Base-by-base conservation (phyloP, 2,329 filamentous ascomycete genomes). In the Chaetomium strumarium region DNA sequence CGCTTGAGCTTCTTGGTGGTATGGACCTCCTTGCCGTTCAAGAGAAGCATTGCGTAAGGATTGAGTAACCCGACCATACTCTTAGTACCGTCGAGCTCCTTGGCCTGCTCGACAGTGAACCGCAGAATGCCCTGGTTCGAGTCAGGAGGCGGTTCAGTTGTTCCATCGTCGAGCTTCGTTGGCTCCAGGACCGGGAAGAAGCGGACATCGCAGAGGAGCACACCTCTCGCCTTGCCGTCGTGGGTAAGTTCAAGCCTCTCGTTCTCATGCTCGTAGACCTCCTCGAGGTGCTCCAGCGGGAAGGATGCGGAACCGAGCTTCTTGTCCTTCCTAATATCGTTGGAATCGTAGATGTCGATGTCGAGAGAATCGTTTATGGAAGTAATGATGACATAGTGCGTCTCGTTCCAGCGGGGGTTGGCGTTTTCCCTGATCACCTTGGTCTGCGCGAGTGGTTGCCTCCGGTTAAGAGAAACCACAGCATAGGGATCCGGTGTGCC, bases 261-360 rank as follows among this genome's bases (percentile, higher is more conserved):
- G 62, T 95, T 95, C 66, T 96, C 91, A 58, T 90, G 83, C 46
- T 90, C 86, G 19, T 81, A 72, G 17, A 90, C 73, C 48, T 86
- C 80, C 67, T 96, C 88, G 0, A 99, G 72, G 56, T 85, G 81
- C 60, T 97, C 91, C 31, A 99, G 75, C 7, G 83, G 75, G 67
- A 99, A 99, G 0, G 86, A 90, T 1, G 90, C 90, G 19, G 84
- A 79, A 49, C 92, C 93, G 44, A 99, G 80, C 68, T 96, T 90
- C 73, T 96, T 96, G 72, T 96, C 91, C 72, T 97, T 99, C 60
- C 93, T 85, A 69, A 88, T 88, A 53, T 96, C 93, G 63, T 99
- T 99, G 78, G 85, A 96, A 68, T 99, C 93, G 64, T 84, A 96
- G 30, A 96, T 69, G 51, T 87, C 83, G 51, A 99, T 79, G 19